Conservation (phyloP, 345 rosid genomes). For the Luvunga scandens region DNA sequence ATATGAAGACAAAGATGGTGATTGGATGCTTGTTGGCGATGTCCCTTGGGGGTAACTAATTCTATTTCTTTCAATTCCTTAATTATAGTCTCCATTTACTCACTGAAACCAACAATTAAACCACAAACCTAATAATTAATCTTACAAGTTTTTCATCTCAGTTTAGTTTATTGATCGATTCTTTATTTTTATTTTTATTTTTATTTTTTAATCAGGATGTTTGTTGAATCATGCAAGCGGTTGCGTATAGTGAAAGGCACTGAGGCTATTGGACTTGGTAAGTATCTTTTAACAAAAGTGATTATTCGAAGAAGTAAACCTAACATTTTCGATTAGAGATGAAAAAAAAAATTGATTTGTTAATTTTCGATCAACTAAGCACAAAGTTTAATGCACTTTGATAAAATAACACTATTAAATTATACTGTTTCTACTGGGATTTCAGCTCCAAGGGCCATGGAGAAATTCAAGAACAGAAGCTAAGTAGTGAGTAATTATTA, state of each 20-base stretch:
- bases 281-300: background rate
- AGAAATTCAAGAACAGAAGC: constrained; percentile 71
- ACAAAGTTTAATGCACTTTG: background rate
- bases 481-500: constrained; percentile 23
- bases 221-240: constrained; percentile 85
- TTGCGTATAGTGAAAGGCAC: constrained; percentile 85
- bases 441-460: constrained; percentile 87
- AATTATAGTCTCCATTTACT: background rate
- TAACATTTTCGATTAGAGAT: background rate
- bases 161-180: background rate
- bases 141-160: background rate
- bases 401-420: too few species aligned
- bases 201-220: constrained; percentile 55
- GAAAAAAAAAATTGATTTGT: background rate
- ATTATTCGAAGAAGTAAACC: background rate
- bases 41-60: constrained; percentile 87
- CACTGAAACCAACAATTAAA: background rate
- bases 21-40: constrained; percentile 97
- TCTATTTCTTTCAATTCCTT: background rate
- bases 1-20: constrained; percentile 94
- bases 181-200: too few species aligned
- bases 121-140: background rate
- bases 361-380: background rate
- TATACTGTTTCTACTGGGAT: background rate
- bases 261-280: constrained; percentile 79